Percentiles rank a stretch among this genome's conserved stretches.
phyloP scores from a whole-genome alignment of 2,329 filamentous ascomycete species.

The Trichoderma semiorbis region DNA sequence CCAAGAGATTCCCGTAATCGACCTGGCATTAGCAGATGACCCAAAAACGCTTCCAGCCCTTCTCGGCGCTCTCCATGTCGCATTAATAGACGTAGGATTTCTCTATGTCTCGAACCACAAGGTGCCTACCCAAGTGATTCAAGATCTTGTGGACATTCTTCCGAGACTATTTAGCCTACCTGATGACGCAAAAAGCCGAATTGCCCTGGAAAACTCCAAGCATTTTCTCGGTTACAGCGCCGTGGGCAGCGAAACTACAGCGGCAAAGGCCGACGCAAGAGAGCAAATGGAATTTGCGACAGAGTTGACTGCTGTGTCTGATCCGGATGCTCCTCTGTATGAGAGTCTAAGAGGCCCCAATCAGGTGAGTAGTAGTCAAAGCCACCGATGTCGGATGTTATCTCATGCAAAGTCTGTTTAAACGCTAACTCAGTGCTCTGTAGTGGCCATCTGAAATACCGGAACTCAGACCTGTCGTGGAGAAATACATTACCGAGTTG shows the following conservation, averaged over 20 bases:
- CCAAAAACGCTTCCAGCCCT: slow-evolving; percentile 34
- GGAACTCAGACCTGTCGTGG: slow-evolving; percentile 36
- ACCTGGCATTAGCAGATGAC: slow-evolving; percentile 43
- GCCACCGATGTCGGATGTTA: no score
- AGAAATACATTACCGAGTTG: slow-evolving; percentile 50
- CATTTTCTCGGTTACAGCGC: slow-evolving; percentile 60
- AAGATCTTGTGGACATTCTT: slow-evolving; percentile 38
- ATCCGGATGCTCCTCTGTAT: slow-evolving; percentile 36
- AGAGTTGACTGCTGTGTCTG: slow-evolving; percentile 41
- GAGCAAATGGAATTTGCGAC: slow-evolving; percentile 62
- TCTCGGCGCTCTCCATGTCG: slow-evolving; percentile 42
- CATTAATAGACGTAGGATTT: slow-evolving; percentile 50
- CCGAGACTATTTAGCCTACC: slow-evolving; percentile 44
- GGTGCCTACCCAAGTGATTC: slow-evolving; percentile 35
- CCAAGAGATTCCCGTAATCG: slow-evolving; percentile 45
- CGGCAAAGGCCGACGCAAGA: slow-evolving; percentile 47
- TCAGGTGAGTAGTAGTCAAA: slow-evolving; percentile 35
- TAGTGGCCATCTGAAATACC: slow-evolving; percentile 43
- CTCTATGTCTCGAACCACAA: slow-evolving; percentile 51
- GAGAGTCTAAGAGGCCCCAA: slow-evolving; percentile 47
- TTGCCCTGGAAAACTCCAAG: slow-evolving; percentile 51
- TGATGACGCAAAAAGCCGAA: slow-evolving; percentile 33
- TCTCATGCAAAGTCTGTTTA: neutral
- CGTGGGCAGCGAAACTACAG: slow-evolving; percentile 53
- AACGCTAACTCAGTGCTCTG: neutral